Base-by-base conservation (phyloP, 179 eudicot species). In the Sideroxylon spinosum region DNA sequence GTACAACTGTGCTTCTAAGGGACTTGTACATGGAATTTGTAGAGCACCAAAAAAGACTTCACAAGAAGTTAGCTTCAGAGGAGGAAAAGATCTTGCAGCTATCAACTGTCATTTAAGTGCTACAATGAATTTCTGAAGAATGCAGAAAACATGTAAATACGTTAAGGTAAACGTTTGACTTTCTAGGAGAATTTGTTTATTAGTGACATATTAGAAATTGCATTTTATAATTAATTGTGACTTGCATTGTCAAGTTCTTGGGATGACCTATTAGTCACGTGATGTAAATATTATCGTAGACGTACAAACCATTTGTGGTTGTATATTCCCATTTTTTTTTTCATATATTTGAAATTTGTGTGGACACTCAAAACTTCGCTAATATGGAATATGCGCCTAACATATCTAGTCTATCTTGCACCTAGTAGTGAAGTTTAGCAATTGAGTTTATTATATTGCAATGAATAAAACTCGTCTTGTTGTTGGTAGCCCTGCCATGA, bases 1-100 rank as follows among this genome's bases (percentile, higher is more conserved):
- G 56, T 57, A 81, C 56, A 73, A 91, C 92, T 2, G 76, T 76
- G 78, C 77, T 57, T 72, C 63, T 86, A 20, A 89, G 78, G 78
- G 86, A 74, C 68, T 37, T 90, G 26, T 80, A 75, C 62, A 2
- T 68, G 61, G 86, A 84, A 11, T 90, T 83, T 63, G 56, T 74
- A 9, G 32, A 82, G 8, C 92, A 89, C 77, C 86, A 81, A 56
- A 66, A 72, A 50, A 53, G 62, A 37, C 79, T 90, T 68, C 79
- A 75, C 67, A 75, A 81, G 66, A 87, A 78, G 78, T 71, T 90
- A 71, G 75, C 73, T 16, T 53, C 48, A 48, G 88, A 86, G 74
- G 92, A 90, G 84, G 69, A 75, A 65, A 72, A 61, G 68, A 84
- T 83, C 78, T 69, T 71, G 75, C 49, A 64, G 63, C 67, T 73